Base-by-base conservation (phyloP, 2,329 filamentous ascomycete genomes). In the Fusarium multiceps region DNA sequence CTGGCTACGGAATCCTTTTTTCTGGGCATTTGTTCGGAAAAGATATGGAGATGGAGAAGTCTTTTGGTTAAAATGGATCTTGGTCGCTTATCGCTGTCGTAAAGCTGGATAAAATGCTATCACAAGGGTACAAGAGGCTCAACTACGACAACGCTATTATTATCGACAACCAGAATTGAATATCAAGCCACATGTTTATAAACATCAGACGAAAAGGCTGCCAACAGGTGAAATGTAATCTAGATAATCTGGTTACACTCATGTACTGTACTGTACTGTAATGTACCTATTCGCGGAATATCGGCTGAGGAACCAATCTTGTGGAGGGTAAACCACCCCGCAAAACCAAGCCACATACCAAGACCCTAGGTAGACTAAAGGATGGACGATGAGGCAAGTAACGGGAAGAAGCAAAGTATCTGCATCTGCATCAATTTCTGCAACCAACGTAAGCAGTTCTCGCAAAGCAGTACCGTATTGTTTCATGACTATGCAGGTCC, bases 401-500 rank as follows among this genome's bases (percentile, higher is more conserved):
- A 45, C 37, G 48, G 23, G 23, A 63, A 30, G 23, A 37, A 48
- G 34, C 23, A 71, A 71, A 32, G 53, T 47, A 63, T 68, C 66
- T 70, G 50, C 30, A 37, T 55, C 66, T 54, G n/a, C 14, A 37
- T 37, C 11, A n/a, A 6, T 18, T 50, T 59, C 43, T 42, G 43
- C 20, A 43, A 37, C 45, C 28, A 61, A 61, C 13, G 53, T 54
- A 71, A 63, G 48, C 40, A 71, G 60, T 59, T 62, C 50, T 50
- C 40, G 62, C 43, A 58, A 37, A 59, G n/a, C 30, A 46, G 30
- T 59, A 32, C 34, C 18, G 16, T 57, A 37, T 14, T 49, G 59
- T 66, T 66, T 66, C 62, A 66, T 66, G 53, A 59, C n/a, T 55
- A 53, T 53, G 65, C 41, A 61, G 69, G 49, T 53, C 49, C 49